These are phyloP conservation scores for Lanmaoa pseudosensibilis DNA, from an alignment of 768 basidiomycete species.

Conservation along the genomic window DNA sequence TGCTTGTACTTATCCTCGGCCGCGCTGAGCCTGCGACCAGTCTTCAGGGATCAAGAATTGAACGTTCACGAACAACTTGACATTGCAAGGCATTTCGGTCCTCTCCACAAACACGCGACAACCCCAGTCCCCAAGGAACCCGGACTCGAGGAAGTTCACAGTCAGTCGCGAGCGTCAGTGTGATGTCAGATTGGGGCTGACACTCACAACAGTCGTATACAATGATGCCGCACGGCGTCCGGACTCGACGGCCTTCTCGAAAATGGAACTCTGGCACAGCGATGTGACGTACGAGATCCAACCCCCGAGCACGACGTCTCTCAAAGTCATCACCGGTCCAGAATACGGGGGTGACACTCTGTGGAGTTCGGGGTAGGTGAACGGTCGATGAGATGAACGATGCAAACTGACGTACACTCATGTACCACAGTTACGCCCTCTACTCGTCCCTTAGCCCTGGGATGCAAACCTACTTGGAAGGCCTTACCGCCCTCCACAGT, in stretches of 20 bases:
- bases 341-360: conserved; percentile 77
- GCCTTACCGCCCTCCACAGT: conserved; percentile 71
- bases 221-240: conserved; percentile 64
- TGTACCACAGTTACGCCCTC: conserved; percentile 60
- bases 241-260: conserved; percentile 64
- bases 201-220: conserved; percentile 56
- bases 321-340: conserved; percentile 71
- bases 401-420: conserved; percentile 6
- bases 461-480: conserved; percentile 75
- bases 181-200: conserved; percentile 1
- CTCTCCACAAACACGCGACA: conserved; percentile 80
- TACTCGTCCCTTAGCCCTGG: conserved; percentile 78
- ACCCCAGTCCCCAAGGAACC: conserved; percentile 69
- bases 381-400: background rate
- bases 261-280: conserved; percentile 78
- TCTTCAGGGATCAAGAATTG: conserved; percentile 75
- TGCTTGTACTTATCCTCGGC: background rate
- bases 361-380: conserved; percentile 71
- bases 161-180: conserved; percentile 35
- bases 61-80: conserved; percentile 67
- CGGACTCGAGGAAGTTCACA: conserved; percentile 76
- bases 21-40: conserved; percentile 32
- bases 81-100: conserved; percentile 71
- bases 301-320: conserved; percentile 76
- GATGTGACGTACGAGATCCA: conserved; percentile 83